Percentiles rank a stretch among this genome's conserved stretches.
These are phyloP conservation scores for Epichloe bromicola DNA, from an alignment of 2,329 filamentous ascomycete species.

Conservation along the genomic window DNA sequence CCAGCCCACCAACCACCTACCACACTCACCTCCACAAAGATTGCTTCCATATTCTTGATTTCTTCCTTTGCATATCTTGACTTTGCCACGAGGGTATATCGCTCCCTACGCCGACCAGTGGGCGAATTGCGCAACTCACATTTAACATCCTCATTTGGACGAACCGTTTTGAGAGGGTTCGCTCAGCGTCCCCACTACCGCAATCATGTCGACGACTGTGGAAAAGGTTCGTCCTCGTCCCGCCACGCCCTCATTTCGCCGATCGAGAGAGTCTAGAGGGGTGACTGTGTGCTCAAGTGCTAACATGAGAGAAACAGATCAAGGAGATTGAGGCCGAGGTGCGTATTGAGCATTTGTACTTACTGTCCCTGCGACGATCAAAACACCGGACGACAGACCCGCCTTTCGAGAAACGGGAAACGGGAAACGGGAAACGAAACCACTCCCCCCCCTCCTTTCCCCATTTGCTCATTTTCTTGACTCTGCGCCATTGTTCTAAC, in stretches of 20 bases:
- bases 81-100: neutral
- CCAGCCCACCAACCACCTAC: constrained; percentile 13
- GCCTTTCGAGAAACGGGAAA: too few relatives aligned
- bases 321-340: constrained; percentile 94
- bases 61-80: too few relatives aligned
- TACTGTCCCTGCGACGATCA: too few relatives aligned
- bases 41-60: neutral
- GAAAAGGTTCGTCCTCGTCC: constrained; percentile 62
- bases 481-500: neutral
- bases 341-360: constrained; percentile 22
- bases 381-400: too few relatives aligned
- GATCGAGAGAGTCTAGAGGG: neutral
- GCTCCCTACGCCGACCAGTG: neutral
- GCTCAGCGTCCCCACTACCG: constrained; percentile 7
- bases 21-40: constrained; percentile 1
- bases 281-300: constrained; percentile 10
- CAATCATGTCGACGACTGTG: constrained; percentile 87
- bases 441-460: too few relatives aligned
- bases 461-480: too few relatives aligned
- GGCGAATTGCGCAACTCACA: neutral
- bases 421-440: too few relatives aligned
- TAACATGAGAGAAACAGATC: constrained; percentile 50
- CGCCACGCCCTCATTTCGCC: neutral
- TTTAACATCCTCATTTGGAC: neutral
- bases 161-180: neutral